phyloP scores from a whole-genome alignment of 1,284 basidiomycete genomes.

The Abortiporus biennis region DNA sequence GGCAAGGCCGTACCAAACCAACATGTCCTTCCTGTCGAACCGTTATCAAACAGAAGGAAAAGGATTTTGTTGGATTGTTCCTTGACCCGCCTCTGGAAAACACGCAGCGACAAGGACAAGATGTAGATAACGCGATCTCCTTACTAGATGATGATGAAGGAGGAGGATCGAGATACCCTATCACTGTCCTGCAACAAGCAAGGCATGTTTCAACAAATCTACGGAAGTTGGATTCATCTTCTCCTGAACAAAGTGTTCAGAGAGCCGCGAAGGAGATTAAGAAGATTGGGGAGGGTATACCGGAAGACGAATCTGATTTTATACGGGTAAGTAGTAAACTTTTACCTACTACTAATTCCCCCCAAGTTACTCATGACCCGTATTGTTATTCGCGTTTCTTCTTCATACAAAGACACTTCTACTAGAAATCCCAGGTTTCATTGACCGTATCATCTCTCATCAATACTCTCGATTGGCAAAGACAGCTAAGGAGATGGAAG shows the following conservation, averaged over 20 bases:
- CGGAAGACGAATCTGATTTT: neutral
- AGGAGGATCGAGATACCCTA: neutral
- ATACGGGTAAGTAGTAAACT: neutral
- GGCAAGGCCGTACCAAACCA: too few species aligned
- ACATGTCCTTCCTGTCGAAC: too few species aligned
- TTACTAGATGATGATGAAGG: too few species aligned
- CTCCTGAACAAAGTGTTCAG: neutral
- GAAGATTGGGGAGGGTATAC: constrained; percentile 1
- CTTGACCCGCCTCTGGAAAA: too few species aligned
- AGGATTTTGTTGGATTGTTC: too few species aligned
- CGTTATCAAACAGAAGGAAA: too few species aligned
- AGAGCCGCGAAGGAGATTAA: neutral
- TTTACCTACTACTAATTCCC: neutral
- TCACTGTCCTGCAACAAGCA: neutral
- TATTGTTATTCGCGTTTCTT: neutral
- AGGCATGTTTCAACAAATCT: neutral
- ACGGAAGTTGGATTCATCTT: neutral
- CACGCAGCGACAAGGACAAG: too few species aligned
- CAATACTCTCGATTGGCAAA: too few species aligned
- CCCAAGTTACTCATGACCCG: neutral
- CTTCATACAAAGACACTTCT: neutral
- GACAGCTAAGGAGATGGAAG: neutral
- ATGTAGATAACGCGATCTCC: too few species aligned
- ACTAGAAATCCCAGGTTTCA: neutral
- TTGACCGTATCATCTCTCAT: neutral